Evolutionary conservation across 2,329 filamentous ascomycete species (phyloP).

Genomic region (Phialemoniopsis sp.): DNA sequence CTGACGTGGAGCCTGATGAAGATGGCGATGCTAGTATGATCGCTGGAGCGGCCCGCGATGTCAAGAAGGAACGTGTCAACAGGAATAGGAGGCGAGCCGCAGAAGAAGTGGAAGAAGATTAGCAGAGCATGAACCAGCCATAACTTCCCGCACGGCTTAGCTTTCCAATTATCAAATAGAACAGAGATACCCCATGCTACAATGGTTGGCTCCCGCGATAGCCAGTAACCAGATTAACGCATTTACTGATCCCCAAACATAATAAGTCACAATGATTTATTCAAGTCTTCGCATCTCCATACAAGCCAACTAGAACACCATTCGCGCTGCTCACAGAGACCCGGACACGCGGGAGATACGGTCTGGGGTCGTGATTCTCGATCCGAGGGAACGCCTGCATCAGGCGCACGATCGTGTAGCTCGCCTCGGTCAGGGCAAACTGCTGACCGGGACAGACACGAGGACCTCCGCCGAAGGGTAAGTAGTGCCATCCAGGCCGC

Average conservation of each 20-base stretch:
- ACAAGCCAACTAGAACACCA: too few relatives aligned
- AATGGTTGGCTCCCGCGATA: too few relatives aligned
- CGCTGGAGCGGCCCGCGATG: slow-evolving; percentile 9
- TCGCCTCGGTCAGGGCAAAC: neutral
- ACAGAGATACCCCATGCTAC: too few relatives aligned
- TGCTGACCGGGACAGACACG: slow-evolving; percentile 34
- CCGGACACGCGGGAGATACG: neutral
- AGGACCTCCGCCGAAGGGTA: slow-evolving; percentile 44
- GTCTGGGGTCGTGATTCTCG: neutral
- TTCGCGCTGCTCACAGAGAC: neutral
- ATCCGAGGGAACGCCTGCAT: neutral
- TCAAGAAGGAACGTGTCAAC: slow-evolving; percentile 18
- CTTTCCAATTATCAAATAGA: too few relatives aligned
- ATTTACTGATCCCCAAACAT: too few relatives aligned
- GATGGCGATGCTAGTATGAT: slow-evolving; percentile 21
- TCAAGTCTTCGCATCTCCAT: too few relatives aligned
- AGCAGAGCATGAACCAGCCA: too few relatives aligned
- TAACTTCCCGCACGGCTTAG: too few relatives aligned
- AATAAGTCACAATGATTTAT: too few relatives aligned
- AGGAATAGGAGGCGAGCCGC: slow-evolving; percentile 2
- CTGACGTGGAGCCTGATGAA: slow-evolving; percentile 27
- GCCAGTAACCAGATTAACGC: too few relatives aligned
- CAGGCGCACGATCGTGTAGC: neutral
- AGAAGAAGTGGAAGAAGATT: slow-evolving; percentile 11
- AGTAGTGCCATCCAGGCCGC: slow-evolving; percentile 17